Evolutionary conservation across 495 filamentous ascomycete genomes (phyloP), one percentile per base, ranked within the genome.

Genomic region (Aspergillus ellipticus): DNA sequence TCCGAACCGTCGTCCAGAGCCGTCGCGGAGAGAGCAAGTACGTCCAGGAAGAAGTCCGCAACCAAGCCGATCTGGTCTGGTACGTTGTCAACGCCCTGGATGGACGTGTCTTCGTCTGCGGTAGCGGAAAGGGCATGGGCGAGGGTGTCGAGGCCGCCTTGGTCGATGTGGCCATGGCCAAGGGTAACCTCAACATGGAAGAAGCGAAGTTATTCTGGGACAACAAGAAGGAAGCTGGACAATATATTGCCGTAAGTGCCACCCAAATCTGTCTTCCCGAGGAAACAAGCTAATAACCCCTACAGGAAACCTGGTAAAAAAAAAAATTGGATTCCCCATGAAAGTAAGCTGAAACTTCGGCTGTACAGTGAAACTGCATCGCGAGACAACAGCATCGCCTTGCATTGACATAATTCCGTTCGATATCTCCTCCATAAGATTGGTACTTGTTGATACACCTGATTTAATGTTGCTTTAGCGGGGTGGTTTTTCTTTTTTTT

Each of bases 51-150:
- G 92, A 95, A 66, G 91, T 92, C 2, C 69, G 83, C 17, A 79
- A 87, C 39, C 94, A 97, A 68, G 91, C 91, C 3, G 93, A 98
- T 68, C 79, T 97, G 17, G 94, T 98, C 16, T 98, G 95, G 94
- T 92, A 86, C 66, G 88, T 97, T 49, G 88, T 96, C 74, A 97
- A 97, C 68, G 82, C 90, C 20, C 75, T 97, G 8, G 94, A 98
- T 63, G 94, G 94, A 0, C 82, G 94, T 10, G 85, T 98, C 15
- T 98, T 97, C 67, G 94, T 98, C 26, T 97, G 95, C 63, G 94
- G 94, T 17, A 92, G 88, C 64, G 88, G 83, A 56, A 89, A 90
- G 75, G 94, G 94, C 6, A 98, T 98, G 94, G 94, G 94, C 39
- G 94, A 97, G 67, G 95, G 94, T 15, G 94, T 98, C 0, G 89